Evolutionary conservation across 1,139 yeast genomes (phyloP).

Genomic region (Magnusiomyces sp.): DNA sequence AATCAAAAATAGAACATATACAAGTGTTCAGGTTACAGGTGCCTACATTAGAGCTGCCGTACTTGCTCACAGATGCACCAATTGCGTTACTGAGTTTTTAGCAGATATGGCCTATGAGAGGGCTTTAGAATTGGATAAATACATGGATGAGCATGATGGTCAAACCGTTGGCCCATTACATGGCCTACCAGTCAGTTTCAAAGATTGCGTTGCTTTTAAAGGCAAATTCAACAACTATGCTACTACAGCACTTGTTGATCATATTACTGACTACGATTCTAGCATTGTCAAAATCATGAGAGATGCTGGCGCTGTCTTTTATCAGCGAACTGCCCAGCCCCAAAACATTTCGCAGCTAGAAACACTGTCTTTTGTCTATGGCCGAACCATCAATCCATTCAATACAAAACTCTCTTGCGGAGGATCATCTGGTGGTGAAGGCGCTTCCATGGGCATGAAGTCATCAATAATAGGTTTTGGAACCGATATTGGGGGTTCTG

Average conservation of each 20-base stretch:
- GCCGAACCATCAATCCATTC: conserved; percentile 41
- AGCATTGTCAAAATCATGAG: conserved; percentile 36
- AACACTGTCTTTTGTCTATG: conserved; percentile 40
- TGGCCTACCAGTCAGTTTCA: conserved; percentile 46
- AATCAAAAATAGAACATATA: conserved; percentile 36
- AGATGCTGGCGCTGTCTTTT: conserved; percentile 46
- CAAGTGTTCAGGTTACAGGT: conserved; percentile 38
- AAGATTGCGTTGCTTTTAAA: conserved; percentile 41
- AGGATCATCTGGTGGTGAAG: conserved; percentile 61
- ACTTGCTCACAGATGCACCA: conserved; percentile 47
- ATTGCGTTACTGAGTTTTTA: conserved; percentile 30
- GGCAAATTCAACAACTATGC: conserved; percentile 40
- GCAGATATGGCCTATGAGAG: conserved; percentile 29
- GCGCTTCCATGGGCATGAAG: conserved; percentile 43
- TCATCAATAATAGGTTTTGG: conserved; percentile 49
- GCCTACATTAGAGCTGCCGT: conserved; percentile 54
- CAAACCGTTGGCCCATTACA: conserved; percentile 41
- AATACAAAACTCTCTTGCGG: conserved; percentile 43
- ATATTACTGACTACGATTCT: conserved; percentile 25
- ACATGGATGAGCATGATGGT: conserved; percentile 31
- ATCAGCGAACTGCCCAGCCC: conserved; percentile 52
- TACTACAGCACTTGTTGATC: conserved; percentile 30
- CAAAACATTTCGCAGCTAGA: conserved; percentile 49
- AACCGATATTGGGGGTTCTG: conserved; percentile 59
- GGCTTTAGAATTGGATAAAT: conserved; percentile 41